Conservation (phyloP, 75 land plant genomes). For the Pinus tabuliformis region DNA sequence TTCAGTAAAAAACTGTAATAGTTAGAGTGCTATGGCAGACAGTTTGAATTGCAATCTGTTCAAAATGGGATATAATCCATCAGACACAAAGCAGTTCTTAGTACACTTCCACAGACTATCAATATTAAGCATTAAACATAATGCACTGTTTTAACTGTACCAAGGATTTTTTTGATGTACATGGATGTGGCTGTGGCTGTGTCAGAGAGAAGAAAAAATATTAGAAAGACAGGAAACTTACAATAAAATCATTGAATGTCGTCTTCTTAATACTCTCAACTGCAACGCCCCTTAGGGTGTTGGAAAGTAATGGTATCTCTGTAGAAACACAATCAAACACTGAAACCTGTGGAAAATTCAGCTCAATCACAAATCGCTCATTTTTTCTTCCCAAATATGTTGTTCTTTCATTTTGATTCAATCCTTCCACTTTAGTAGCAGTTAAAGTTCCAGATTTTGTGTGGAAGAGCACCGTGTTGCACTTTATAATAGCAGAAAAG, state of each 20-base stretch:
- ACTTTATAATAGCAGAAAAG: slow-evolving; percentile 16
- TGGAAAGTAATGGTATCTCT: slow-evolving; percentile 35
- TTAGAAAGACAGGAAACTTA: slow-evolving; percentile 14
- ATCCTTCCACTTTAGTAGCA: slow-evolving; percentile 38
- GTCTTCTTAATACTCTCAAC: slow-evolving; percentile 33
- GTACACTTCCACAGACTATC: neutral
- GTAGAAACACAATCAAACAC: slow-evolving; percentile 21
- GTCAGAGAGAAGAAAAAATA: neutral
- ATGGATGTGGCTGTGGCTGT: neutral
- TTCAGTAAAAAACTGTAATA: too few species aligned
- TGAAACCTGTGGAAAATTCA: slow-evolving; percentile 52
- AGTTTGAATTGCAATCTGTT: too few species aligned
- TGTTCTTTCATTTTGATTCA: neutral
- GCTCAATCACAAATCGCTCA: slow-evolving; percentile 36
- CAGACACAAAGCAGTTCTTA: neutral
- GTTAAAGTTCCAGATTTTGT: slow-evolving; percentile 54
- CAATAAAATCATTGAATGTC: slow-evolving; percentile 36
- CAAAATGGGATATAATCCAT: neutral
- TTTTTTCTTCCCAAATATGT: slow-evolving; percentile 1
- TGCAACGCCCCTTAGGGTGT: slow-evolving; percentile 37
- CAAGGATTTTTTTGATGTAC: neutral
- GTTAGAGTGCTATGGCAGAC: too few species aligned
- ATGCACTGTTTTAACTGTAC: neutral
- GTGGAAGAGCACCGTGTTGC: slow-evolving; percentile 36
- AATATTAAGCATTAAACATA: neutral